Evolutionary conservation across 1,284 basidiomycete species (phyloP).

Genomic region (Veloporphyrellus conicus): DNA sequence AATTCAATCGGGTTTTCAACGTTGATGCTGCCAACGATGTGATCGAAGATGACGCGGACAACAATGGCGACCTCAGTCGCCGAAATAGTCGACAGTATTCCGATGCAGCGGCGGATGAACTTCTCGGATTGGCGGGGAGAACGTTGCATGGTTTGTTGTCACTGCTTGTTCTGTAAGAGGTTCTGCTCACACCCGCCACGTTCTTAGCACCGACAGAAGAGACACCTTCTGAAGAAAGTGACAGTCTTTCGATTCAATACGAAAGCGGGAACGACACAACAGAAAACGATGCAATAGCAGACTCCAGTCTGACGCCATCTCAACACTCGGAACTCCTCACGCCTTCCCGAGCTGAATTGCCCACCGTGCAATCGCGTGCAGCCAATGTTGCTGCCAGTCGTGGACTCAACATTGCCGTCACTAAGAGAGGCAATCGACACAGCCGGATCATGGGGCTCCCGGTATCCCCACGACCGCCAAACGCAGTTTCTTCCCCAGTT

Average conservation of each 20-base stretch:
- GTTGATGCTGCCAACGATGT: slow-evolving; percentile 50
- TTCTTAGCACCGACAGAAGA: slow-evolving; percentile 52
- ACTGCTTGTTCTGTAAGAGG: slow-evolving; percentile 8
- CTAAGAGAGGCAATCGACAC: slow-evolving; percentile 55
- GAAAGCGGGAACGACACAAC: slow-evolving; percentile 69
- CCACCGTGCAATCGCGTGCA: slow-evolving; percentile 41
- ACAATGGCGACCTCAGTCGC: slow-evolving; percentile 43
- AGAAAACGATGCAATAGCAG: slow-evolving; percentile 52
- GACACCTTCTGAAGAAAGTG: slow-evolving; percentile 61
- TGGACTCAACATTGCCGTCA: slow-evolving; percentile 60
- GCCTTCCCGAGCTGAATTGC: slow-evolving; percentile 17
- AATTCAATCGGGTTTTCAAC: slow-evolving; percentile 87
- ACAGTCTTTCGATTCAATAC: slow-evolving; percentile 60
- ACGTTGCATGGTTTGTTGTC: slow-evolving; percentile 52
- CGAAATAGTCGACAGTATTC: slow-evolving; percentile 78
- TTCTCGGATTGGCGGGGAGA: slow-evolving; percentile 70
- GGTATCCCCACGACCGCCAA: slow-evolving; percentile 50
- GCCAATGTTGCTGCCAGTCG: slow-evolving; percentile 60
- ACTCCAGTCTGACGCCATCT: slow-evolving; percentile 43
- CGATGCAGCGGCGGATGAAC: slow-evolving; percentile 71
- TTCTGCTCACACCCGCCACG: slow-evolving; percentile 8
- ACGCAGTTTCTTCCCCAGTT: slow-evolving; percentile 16
- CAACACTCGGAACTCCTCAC: slow-evolving; percentile 23
- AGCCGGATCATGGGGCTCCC: slow-evolving; percentile 63
- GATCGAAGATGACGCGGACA: slow-evolving; percentile 31